These are phyloP conservation scores for Apostasia shenzhenica DNA, from an alignment of 106 monocot species.

Conservation along the genomic window DNA sequence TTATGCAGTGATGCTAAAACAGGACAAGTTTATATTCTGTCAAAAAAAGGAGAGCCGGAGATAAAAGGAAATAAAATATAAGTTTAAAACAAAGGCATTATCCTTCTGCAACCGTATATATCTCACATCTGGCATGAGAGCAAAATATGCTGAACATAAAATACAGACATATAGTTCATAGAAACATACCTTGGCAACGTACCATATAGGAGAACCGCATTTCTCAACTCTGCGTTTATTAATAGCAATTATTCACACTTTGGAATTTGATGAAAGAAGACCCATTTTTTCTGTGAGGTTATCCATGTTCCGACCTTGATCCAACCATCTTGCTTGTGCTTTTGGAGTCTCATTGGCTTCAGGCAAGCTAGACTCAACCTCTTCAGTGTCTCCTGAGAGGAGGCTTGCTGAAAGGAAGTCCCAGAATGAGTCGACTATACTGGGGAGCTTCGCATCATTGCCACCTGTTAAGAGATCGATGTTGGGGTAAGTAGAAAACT, in stretches of 20 bases:
- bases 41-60: too few relatives aligned
- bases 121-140: too few relatives aligned
- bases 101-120: too few relatives aligned
- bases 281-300: constrained; percentile 18
- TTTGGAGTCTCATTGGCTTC: constrained; percentile 2
- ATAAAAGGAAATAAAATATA: too few relatives aligned
- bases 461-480: background rate
- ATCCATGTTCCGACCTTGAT: background rate
- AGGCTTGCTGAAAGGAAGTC: constrained; percentile 19
- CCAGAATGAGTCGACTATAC: constrained; percentile 29
- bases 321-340: background rate
- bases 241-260: background rate
- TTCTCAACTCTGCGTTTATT: too few relatives aligned
- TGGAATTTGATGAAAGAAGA: constrained; percentile 12
- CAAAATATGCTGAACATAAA: too few relatives aligned
- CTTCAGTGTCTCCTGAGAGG: constrained; percentile 5
- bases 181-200: too few relatives aligned
- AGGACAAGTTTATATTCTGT: too few relatives aligned
- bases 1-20: too few relatives aligned
- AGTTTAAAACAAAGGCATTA: too few relatives aligned
- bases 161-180: too few relatives aligned
- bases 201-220: too few relatives aligned
- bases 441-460: constrained; percentile 11
- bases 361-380: constrained; percentile 7
- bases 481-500: background rate